Evolutionary conservation across 2,329 filamentous ascomycete species (phyloP).

Genomic region (Nectriaceae sp.): DNA sequence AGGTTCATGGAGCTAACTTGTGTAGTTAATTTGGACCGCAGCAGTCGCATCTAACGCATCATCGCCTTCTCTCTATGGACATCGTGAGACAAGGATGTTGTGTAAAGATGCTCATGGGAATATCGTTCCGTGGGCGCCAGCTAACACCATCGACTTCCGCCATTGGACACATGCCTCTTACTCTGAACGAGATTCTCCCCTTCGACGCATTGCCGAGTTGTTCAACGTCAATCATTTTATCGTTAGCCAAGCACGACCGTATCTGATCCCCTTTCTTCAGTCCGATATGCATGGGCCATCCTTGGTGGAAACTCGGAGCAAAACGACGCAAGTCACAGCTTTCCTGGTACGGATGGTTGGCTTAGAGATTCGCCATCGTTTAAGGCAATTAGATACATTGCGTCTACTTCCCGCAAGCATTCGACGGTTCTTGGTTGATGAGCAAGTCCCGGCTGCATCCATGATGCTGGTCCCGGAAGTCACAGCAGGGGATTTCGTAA

Average conservation of each 20-base stretch:
- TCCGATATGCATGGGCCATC: slow-evolving; percentile 78
- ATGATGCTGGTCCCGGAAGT: slow-evolving; percentile 84
- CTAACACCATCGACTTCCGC: slow-evolving; percentile 62
- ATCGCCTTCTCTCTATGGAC: slow-evolving; percentile 65
- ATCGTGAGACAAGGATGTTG: slow-evolving; percentile 64
- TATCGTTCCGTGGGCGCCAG: slow-evolving; percentile 73
- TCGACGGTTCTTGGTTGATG: slow-evolving; percentile 78
- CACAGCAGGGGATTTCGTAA: slow-evolving; percentile 69
- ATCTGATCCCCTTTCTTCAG: slow-evolving; percentile 81
- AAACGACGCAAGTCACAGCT: slow-evolving; percentile 57
- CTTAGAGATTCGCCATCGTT: slow-evolving; percentile 76
- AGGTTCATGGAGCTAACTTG: slow-evolving; percentile 52
- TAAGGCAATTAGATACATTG: slow-evolving; percentile 79
- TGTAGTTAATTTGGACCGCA: slow-evolving; percentile 75
- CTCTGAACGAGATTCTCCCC: slow-evolving; percentile 63
- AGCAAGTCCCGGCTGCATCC: slow-evolving; percentile 75
- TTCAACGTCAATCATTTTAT: slow-evolving; percentile 97
- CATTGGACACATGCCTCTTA: slow-evolving; percentile 68
- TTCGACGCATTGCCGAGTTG: slow-evolving; percentile 74
- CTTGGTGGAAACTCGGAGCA: slow-evolving; percentile 59
- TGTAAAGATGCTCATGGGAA: slow-evolving; percentile 76
- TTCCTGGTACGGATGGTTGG: slow-evolving; percentile 69
- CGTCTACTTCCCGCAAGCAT: slow-evolving; percentile 70
- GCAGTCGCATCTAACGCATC: slow-evolving; percentile 75
- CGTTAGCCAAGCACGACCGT: slow-evolving; percentile 87